Base-by-base conservation (phyloP, 2,329 filamentous ascomycete species). In the Aaosphaeria arxii region DNA sequence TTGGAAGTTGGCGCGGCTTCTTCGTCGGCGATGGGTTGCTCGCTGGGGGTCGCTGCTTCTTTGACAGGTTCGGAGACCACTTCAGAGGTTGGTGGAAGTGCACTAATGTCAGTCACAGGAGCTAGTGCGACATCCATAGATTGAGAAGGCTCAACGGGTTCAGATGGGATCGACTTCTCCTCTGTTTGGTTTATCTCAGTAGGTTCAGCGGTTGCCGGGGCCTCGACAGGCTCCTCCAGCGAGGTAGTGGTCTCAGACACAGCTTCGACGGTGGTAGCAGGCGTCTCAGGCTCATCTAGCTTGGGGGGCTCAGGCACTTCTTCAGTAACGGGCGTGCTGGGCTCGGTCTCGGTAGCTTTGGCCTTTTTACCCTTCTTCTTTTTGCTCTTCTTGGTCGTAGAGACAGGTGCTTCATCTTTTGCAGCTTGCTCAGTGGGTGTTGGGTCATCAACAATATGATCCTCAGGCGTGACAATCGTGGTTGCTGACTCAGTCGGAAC, bases 291-390 rank as follows among this genome's bases (percentile, higher is more conserved):
- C 33, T 36, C 33, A 36, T 9, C 33, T 9, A n/a, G 33, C 33
- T 36, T n/a, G 33, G 33, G 2, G 9, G 33, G n/a, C 33, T 9
- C 33, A 36, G n/a, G 17, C 17, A 24, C 17, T 36, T 40, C 39
- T 24, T 40, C 39, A 17, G 24, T 17, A 11, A 17, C 24, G 17
- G 39, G 39, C 9, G 39, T 40, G 17, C 39, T 28, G 17, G 17
- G 17, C 17, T 53, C 54, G 24, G 24, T 11, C 17, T 40, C 35
- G 1, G 29, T 6, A 24, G 48, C 40, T 17, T 56, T 58, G 5
- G 28, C 50, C 33, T 57, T 57, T 43, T 60, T 61, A 6, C 42
- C 53, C 41, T 62, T 63, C 51, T 57, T 62, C 49, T 64, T 58
- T 42, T 59, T 59, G 47, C 48, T 42, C 44, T 57, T 59, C 45